These are phyloP conservation scores for Aquanectria penicillioides DNA, from an alignment of 2,329 filamentous ascomycete species.

Conservation along the genomic window DNA sequence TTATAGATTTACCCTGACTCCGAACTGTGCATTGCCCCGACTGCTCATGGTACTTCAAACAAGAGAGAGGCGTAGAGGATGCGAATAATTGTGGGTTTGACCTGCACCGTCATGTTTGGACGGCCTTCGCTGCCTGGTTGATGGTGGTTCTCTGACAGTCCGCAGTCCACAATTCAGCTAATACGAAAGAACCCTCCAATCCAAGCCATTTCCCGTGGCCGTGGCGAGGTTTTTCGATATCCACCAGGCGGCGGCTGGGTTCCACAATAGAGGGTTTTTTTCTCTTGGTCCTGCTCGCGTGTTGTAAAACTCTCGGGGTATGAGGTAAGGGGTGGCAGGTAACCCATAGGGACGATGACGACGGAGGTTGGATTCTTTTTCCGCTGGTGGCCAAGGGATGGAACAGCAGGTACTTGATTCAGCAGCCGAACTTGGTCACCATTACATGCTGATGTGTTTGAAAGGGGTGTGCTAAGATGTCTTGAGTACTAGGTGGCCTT, in stretches of 20 bases:
- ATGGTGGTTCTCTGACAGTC: neutral
- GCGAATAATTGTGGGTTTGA: conserved; percentile 11
- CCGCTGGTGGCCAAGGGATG: neutral
- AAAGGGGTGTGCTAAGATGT: neutral
- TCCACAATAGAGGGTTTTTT: conserved; percentile 30
- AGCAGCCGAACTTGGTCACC: conserved; percentile 15
- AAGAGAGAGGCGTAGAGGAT: conserved; percentile 9
- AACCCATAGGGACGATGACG: conserved; percentile 31
- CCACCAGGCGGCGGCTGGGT: conserved; percentile 34
- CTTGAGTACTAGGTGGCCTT: conserved; percentile 22
- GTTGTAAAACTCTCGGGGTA: conserved; percentile 32
- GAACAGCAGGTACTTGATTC: conserved; percentile 28
- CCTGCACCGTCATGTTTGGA: neutral
- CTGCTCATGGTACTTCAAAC: conserved; percentile 31
- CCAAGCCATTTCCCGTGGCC: conserved; percentile 37
- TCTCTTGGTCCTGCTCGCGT: conserved; percentile 13
- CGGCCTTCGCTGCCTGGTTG: no score
- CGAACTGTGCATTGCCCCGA: conserved; percentile 22
- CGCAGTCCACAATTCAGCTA: conserved; percentile 1
- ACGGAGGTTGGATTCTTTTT: conserved; percentile 3
- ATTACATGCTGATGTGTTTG: conserved; percentile 9
- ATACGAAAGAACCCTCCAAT: conserved; percentile 21
- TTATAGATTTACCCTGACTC: conserved; percentile 44
- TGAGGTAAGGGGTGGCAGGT: conserved; percentile 36
- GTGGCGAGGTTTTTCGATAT: conserved; percentile 36